Percentiles rank a stretch among this genome's conserved stretches.
Evolutionary conservation across 495 filamentous ascomycete species (phyloP).

Genomic region (Xylaria scruposa): DNA sequence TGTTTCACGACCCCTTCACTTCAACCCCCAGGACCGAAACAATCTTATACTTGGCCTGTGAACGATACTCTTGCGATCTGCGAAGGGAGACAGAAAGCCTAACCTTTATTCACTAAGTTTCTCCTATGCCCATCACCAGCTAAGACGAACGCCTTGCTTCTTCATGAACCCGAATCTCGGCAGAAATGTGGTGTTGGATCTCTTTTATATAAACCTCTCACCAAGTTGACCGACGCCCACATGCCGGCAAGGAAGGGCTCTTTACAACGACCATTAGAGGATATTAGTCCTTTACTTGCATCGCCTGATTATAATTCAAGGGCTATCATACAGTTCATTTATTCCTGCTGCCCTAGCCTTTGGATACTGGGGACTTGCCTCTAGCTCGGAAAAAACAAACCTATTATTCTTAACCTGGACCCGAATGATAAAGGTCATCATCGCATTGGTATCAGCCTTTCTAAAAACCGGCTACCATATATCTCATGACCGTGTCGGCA

Average conservation of each 20-base stretch:
- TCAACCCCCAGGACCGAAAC: neutral
- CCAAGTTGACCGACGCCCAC: neutral
- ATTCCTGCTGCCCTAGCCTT: neutral
- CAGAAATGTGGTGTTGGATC: constrained; percentile 1
- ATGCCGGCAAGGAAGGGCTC: constrained; percentile 2
- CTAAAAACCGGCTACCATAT: neutral
- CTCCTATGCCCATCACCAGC: neutral
- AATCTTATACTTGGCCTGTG: neutral
- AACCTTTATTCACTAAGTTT: neutral
- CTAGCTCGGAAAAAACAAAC: neutral
- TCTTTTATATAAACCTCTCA: neutral
- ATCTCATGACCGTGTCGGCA: neutral
- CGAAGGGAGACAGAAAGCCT: neutral
- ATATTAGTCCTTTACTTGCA: neutral
- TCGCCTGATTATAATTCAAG: neutral
- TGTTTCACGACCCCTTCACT: constrained; percentile 20
- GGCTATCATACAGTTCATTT: neutral
- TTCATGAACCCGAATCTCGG: neutral
- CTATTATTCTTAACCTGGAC: neutral
- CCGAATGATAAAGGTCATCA: too few species aligned
- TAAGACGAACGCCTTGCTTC: neutral
- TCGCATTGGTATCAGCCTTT: constrained; percentile 1
- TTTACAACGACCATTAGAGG: neutral
- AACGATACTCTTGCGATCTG: neutral
- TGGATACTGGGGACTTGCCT: neutral